Base-by-base conservation (phyloP, 306 rosid genomes). In the Vigna radiata region DNA sequence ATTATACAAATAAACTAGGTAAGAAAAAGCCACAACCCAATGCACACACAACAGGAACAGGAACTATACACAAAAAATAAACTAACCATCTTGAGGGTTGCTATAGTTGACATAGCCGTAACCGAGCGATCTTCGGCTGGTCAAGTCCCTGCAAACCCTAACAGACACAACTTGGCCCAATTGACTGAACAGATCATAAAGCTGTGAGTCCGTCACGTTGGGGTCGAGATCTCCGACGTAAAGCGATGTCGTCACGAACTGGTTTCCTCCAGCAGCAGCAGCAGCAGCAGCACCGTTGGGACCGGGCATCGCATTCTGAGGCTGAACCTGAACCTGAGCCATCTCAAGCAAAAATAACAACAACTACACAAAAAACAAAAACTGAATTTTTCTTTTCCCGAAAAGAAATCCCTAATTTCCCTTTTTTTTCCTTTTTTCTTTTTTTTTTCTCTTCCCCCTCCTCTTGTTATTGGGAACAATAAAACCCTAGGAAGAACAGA, bases 121-220 rank as follows among this genome's bases (percentile, higher is more conserved):
- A 61, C 99, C 99, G 54, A 95, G 97, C 44, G 99, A 95, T 84
- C 99, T 86, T 27, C 97, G 85, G 25, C 81, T 86, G 50, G 90
- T 76, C 89, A 95, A 83, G 62, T 95, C 99, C 90, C 97, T 89
- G 86, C 99, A 95, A 86, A 95, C 94, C 96, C 99, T 87, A 83
- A 95, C 99, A 52, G 97, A 92, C 63, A 88, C 92, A 14, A 95
- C 97, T 89, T 92, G 97, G 31, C 97, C 97, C 83, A 93, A 80
- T 83, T 92, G 97, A 80, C 80, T 90, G 74, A 95, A 95, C 77
- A 95, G 58, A 78, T 95, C 99, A 50, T 92, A 95, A 0, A 95
- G 97, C 90, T 95, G 99, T 16, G 97, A 86, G 79, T 95, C 99
- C 58, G 97, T 88, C 15, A 95, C 88, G 62, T 33, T 95, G 2